A percentile compares a stretch with the other conserved stretches of the same genome.
These are phyloP conservation scores for Thozetella sp. DNA, from an alignment of 495 filamentous ascomycete species.

Conservation along the genomic window DNA sequence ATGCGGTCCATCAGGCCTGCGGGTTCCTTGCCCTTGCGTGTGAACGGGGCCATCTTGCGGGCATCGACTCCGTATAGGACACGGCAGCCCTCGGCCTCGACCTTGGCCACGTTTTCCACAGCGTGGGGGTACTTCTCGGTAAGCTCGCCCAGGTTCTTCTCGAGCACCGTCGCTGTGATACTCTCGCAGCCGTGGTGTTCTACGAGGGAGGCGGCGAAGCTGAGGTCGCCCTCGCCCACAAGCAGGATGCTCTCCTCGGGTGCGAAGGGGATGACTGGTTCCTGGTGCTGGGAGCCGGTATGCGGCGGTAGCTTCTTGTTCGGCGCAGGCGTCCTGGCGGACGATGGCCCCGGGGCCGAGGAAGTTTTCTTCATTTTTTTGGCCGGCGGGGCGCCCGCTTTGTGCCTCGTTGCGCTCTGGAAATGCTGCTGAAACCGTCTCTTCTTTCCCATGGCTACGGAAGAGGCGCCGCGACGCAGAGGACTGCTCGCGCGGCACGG, in stretches of 20 bases:
- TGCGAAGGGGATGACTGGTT: constrained; percentile 74
- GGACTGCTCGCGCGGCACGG: constrained; percentile 10
- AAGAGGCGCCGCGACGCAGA: constrained; percentile 14
- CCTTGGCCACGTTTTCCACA: constrained; percentile 54
- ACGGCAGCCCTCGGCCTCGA: constrained; percentile 44
- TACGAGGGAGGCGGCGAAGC: constrained; percentile 78
- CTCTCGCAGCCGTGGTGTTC: constrained; percentile 68
- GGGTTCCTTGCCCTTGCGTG: constrained; percentile 25
- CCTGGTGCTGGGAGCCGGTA: constrained; percentile 31
- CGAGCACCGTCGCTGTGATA: constrained; percentile 57
- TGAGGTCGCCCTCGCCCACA: constrained; percentile 93
- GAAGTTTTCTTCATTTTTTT: constrained; percentile 7
- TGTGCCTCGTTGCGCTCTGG: constrained; percentile 15
- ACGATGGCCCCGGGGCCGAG: neutral
- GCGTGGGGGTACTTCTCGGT: constrained; percentile 79
- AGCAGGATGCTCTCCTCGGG: constrained; percentile 74
- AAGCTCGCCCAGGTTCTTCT: constrained; percentile 46
- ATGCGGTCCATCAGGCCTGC: constrained; percentile 68
- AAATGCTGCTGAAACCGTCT: constrained; percentile 24
- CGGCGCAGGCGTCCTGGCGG: neutral
- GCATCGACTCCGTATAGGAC: constrained; percentile 78
- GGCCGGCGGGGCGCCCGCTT: constrained; percentile 2
- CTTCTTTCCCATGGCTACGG: constrained; percentile 34
- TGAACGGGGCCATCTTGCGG: constrained; percentile 61
- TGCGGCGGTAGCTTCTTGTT: constrained; percentile 20